Base-by-base conservation (phyloP, 768 basidiomycete genomes). In the Lentinula boryana region DNA sequence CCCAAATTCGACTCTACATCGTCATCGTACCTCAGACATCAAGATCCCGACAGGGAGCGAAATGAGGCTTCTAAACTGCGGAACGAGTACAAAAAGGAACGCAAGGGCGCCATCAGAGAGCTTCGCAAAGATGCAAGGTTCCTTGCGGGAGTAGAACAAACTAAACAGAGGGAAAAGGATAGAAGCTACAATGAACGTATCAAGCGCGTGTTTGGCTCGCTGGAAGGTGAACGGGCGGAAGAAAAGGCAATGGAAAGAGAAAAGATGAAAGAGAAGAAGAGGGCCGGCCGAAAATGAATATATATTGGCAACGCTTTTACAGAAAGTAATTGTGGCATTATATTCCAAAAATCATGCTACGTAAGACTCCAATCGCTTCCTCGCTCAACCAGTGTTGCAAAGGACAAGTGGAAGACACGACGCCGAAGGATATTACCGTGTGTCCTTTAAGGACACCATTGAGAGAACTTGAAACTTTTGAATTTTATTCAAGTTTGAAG, bases 51-150 rank as follows among this genome's bases (percentile, higher is more conserved):
- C 72, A 86, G 85, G 62, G 95, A 96, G 68, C 86, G 92, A 43
- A 94, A 93, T 69, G 91, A 91, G 65, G 84, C 86, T 0, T 75
- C 87, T 60, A 98, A 98, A 72, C 74, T 99, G 68, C 88, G 90
- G 59, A 82, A 84, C 43, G 85, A 95, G 70, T 89, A 94, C 78
- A 95, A 95, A 76, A 89, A 98, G 75, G 97, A 98, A 78, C 79
- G 84, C 69, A 98, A 98, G 79, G 95, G 97, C 48, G 97, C 97
- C 4, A 94, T 99, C 63, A 80, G 96, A 50, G 97, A 99, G 70
- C 78, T 99, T 57, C 85, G 97, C 63, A 98, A 98, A 78, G 97
- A 99, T 70, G 88, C 93, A 63, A 82, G 84, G 65, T 99, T 98
- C 84, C 78, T 99, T 74, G 93, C 96, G 9, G 80, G 79, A 32